Evolutionary conservation across 345 rosid species (phyloP).

Genomic region (Rhizophora apiculata): DNA sequence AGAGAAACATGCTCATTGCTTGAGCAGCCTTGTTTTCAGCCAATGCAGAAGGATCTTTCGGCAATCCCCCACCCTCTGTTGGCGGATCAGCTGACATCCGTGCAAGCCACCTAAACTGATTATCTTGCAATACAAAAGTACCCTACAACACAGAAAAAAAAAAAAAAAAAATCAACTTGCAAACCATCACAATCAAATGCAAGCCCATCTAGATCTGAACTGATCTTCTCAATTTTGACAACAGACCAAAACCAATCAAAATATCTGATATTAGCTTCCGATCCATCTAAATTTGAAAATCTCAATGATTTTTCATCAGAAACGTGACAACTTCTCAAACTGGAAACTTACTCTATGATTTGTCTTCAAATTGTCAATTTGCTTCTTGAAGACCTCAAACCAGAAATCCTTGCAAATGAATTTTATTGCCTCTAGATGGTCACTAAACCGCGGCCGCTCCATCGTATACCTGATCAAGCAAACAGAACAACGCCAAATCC

Average conservation of each 20-base stretch:
- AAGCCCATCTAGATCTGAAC: background rate
- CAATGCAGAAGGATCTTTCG: conserved; percentile 49
- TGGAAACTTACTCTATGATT: conserved; percentile 65
- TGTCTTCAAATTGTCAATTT: conserved; percentile 93
- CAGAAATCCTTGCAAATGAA: conserved; percentile 98
- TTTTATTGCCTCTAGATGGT: conserved; percentile 94
- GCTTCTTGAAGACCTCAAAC: conserved; percentile 96
- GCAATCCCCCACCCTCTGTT: conserved; percentile 34
- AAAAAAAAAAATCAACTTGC: background rate
- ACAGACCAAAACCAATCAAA: background rate
- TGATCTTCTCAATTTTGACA: background rate
- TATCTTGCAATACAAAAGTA: conserved; percentile 97
- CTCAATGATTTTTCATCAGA: background rate
- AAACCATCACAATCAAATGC: background rate
- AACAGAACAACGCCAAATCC: background rate
- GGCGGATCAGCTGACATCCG: conserved; percentile 65
- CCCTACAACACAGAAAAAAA: conserved; percentile 54
- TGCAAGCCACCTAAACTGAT: conserved; percentile 80
- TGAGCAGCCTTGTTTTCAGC: conserved; percentile 66
- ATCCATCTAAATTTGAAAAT: background rate
- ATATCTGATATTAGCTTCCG: background rate
- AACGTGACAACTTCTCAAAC: background rate
- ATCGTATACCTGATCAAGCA: conserved; percentile 60
- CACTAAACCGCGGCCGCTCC: conserved; percentile 89
- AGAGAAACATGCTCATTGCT: conserved; percentile 76